phyloP scores from a whole-genome alignment of 164 flowering plant species.

The Euptelea pleiosperma region DNA sequence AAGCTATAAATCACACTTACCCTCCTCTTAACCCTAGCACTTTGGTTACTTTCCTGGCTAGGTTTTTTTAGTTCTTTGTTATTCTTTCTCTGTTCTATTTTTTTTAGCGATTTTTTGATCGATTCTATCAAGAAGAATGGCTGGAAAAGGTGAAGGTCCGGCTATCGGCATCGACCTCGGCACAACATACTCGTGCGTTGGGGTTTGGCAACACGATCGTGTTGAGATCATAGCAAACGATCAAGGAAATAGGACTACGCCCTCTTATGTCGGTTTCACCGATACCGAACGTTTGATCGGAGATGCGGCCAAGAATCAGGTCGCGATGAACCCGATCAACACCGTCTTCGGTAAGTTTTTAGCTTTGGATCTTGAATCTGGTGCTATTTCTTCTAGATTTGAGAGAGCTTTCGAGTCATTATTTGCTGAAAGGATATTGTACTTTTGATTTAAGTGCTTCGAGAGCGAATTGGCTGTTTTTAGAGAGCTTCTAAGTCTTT shows the following conservation, averaged over 20 bases:
- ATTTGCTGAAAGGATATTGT: too few species aligned
- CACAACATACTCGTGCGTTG: constrained; percentile 48
- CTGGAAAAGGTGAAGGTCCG: constrained; percentile 47
- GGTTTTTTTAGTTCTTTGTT: too few species aligned
- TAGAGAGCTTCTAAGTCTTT: too few species aligned
- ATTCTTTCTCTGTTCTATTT: too few species aligned
- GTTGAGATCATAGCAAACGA: constrained; percentile 54
- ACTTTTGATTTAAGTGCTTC: too few species aligned
- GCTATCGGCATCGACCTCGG: constrained; percentile 60
- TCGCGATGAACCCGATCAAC: constrained; percentile 54
- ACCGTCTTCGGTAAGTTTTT: constrained; percentile 47
- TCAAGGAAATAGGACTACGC: constrained; percentile 51
- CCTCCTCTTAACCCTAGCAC: too few species aligned
- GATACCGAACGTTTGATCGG: constrained; percentile 47
- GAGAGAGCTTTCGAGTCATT: too few species aligned
- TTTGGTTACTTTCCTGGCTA: too few species aligned
- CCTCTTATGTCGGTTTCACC: constrained; percentile 52
- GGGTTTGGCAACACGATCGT: constrained; percentile 46
- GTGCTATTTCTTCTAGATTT: too few species aligned
- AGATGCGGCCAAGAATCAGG: constrained; percentile 57
- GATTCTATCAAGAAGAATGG: constrained; percentile 19
- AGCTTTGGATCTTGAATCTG: neutral
- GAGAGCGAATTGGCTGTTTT: too few species aligned
- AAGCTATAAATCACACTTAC: too few species aligned
- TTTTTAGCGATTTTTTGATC: neutral